Percentiles rank a stretch among this genome's conserved stretches.
These are phyloP conservation scores for Penicillium sumatraense DNA, from an alignment of 2,329 filamentous ascomycete species.

Conservation along the genomic window DNA sequence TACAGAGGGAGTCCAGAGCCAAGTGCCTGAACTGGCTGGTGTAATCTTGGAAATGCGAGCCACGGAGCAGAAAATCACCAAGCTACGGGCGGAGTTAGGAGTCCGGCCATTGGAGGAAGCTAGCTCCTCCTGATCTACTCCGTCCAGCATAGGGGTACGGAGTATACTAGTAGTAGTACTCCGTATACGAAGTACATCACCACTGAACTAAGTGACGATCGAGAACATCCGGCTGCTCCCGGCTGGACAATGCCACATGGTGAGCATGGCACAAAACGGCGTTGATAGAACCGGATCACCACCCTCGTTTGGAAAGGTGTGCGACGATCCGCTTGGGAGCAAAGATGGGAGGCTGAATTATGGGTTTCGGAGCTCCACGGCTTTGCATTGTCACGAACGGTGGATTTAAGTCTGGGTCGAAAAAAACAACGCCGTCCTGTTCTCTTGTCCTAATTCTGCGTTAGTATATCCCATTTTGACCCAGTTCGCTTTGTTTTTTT, in stretches of 20 bases:
- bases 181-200: neutral
- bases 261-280: neutral
- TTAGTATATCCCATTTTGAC: neutral
- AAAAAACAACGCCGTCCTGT: neutral
- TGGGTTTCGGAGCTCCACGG: neutral
- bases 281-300: neutral
- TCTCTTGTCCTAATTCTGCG: neutral
- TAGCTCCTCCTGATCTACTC: neutral
- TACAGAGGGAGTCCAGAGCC: conserved; percentile 39
- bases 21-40: conserved; percentile 43
- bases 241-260: neutral
- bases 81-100: conserved; percentile 32
- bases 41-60: conserved; percentile 45
- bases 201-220: neutral
- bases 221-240: neutral
- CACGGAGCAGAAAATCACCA: conserved; percentile 45
- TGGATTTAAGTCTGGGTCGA: conserved; percentile 1
- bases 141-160: neutral
- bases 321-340: neutral
- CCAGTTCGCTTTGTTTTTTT: neutral
- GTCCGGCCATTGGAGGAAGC: neutral
- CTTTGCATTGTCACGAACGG: conserved; percentile 12
- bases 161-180: neutral
- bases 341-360: conserved; percentile 4
- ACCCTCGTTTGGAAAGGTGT: neutral